phyloP scores from a whole-genome alignment of 2,329 filamentous ascomycete genomes.

The Coniochaeta hoffmannii region DNA sequence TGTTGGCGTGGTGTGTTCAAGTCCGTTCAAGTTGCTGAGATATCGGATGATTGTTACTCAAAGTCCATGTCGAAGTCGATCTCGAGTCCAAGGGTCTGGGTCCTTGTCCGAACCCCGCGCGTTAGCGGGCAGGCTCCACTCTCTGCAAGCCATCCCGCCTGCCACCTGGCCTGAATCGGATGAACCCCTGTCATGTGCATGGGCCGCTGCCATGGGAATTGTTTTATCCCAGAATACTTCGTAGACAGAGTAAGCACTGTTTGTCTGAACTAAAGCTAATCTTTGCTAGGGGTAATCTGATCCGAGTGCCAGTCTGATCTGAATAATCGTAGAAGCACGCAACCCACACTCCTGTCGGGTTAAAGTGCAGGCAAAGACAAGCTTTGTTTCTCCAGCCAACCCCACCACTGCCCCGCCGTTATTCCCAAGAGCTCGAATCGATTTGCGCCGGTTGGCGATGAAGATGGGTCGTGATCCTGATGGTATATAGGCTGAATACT shows the following conservation, averaged over 20 bases:
- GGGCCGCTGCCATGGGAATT: neutral
- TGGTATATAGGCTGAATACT: constrained; percentile 1
- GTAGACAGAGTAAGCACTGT: no score
- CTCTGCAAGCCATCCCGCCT: neutral
- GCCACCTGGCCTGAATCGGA: neutral
- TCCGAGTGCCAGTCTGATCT: no score
- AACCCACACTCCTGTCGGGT: neutral
- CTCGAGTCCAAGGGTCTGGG: neutral
- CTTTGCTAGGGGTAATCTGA: no score
- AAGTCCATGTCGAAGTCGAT: neutral
- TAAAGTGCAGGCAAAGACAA: neutral
- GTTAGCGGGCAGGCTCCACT: neutral
- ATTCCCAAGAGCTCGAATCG: neutral
- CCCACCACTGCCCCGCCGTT: neutral
- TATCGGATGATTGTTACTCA: neutral
- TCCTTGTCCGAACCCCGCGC: neutral
- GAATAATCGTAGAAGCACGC: neutral
- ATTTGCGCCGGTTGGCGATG: neutral
- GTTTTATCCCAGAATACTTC: neutral
- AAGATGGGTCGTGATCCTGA: neutral
- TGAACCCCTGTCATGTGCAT: neutral
- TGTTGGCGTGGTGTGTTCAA: neutral
- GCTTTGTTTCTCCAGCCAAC: neutral
- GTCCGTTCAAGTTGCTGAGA: no score
- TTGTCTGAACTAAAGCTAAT: no score